Base-by-base conservation (phyloP, 2,329 filamentous ascomycete genomes). In the Ascochyta clinopodiicola region DNA sequence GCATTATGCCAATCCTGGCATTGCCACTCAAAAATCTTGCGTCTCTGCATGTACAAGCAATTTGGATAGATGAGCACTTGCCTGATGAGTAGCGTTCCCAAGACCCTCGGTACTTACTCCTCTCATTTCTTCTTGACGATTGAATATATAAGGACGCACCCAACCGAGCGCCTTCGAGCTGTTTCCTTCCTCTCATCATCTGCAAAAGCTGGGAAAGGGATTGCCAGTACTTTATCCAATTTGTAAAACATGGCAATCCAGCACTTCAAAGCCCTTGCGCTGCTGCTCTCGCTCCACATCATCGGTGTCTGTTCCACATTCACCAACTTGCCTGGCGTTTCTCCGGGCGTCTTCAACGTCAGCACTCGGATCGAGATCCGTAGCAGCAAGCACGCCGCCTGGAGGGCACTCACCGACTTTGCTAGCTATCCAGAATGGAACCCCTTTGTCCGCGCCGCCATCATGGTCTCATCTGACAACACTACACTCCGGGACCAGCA, bases 361-460 rank as follows among this genome's bases (percentile, higher is more conserved):
- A 60, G 59, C 49, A 57, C 67, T 9, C 61, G 67, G 43, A 60
- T 66, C 35, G 64, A 68, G 35, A 72, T 73, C 39, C 51, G 59
- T 21, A 60, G 60, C 35, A 69, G 59, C 22, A 51, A 58, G 12
- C 32, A 46, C 25, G 61, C 66, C 10, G 63, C 64, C 35, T 74
- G 68, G 68, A 46, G 62, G n/a, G 58, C 63, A 6, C 64, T 72
- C 27, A 69, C 62, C 17, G 53, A 72, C 43, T 71, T 72, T 35
- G 51, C 68, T 21, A 34, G 44, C 13, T 73, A 73, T 36, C 44
- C 67, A 35, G 53, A 59, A 32, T 74, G 70, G 70, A 73, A 73
- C 38, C 71, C 69, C 4, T 73, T 72, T 32, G 68, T 71, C 25
- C 69, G 71, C 29, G 56, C 56, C 36, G 62, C 69, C 4, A 56